Conservation (phyloP, 768 basidiomycete species). For the Tulasnella sp. region DNA sequence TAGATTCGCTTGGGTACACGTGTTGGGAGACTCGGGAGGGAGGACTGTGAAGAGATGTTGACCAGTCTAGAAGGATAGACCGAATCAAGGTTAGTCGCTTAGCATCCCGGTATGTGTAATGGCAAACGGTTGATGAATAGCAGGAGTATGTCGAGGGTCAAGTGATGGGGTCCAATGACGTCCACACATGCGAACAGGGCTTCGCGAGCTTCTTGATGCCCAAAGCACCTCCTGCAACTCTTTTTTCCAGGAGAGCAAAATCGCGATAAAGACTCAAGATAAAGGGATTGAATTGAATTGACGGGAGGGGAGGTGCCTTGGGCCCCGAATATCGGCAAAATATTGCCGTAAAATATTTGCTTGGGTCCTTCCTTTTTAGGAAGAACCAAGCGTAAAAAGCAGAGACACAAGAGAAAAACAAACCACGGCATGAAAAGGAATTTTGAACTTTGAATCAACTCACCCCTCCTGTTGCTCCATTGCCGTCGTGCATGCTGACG, state of each 20-base stretch:
- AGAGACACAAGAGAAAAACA: background rate
- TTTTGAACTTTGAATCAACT: background rate
- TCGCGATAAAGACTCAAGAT: slow-evolving; percentile 2
- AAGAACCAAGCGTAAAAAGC: background rate
- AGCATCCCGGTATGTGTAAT: background rate
- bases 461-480: slow-evolving; percentile 17
- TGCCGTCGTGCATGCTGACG: slow-evolving; percentile 5
- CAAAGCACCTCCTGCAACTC: background rate
- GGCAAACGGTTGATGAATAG: background rate
- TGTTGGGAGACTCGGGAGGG: background rate
- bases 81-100: background rate
- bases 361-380: background rate
- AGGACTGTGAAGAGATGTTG: background rate
- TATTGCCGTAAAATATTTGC: background rate
- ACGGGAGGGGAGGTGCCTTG: background rate
- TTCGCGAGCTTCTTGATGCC: background rate
- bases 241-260: background rate
- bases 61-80: background rate
- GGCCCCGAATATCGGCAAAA: background rate
- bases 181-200: background rate
- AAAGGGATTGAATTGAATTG: slow-evolving; percentile 9
- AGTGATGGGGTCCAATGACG: slow-evolving; percentile 9
- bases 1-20: background rate
- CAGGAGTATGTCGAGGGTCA: background rate
- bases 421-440: background rate